phyloP scores from a whole-genome alignment of 2,329 filamentous ascomycete genomes.

The Botrytis sinoallii region DNA sequence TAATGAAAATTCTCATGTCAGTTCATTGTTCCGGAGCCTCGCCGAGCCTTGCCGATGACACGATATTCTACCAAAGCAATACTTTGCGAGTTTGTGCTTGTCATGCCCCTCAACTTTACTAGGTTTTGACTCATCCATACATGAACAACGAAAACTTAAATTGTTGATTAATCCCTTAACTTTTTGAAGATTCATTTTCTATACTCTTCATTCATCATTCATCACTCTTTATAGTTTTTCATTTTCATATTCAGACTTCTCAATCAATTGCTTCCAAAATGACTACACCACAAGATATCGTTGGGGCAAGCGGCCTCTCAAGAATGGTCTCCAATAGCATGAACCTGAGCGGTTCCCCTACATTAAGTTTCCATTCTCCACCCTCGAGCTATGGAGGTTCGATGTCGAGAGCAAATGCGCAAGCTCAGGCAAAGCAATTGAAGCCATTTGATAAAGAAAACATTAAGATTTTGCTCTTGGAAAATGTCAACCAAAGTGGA shows the following conservation, averaged over 20 bases:
- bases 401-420: slow-evolving; percentile 41
- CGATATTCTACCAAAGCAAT: slow-evolving; percentile 9
- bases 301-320: slow-evolving; percentile 38
- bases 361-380: slow-evolving; percentile 70
- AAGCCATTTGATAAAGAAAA: slow-evolving; percentile 96
- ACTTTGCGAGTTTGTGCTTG: slow-evolving; percentile 9
- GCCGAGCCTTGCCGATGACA: slow-evolving; percentile 8
- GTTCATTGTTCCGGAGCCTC: slow-evolving; percentile 5
- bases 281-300: slow-evolving; percentile 47
- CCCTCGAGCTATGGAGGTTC: slow-evolving; percentile 55
- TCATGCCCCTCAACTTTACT: neutral
- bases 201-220: neutral
- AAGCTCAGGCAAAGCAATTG: slow-evolving; percentile 64
- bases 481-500: slow-evolving; percentile 93
- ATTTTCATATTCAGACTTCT: neutral
- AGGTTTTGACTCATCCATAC: slow-evolving; percentile 13
- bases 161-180: neutral
- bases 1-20: neutral
- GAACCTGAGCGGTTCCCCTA: slow-evolving; percentile 64
- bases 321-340: slow-evolving; percentile 55
- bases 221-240: neutral
- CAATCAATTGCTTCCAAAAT: slow-evolving; percentile 2
- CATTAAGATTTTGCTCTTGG: slow-evolving; percentile 91
- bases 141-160: slow-evolving; percentile 9
- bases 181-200: neutral